phyloP scores from a whole-genome alignment of 805 yeast genomes.

The Ogataea paradorogensis region DNA sequence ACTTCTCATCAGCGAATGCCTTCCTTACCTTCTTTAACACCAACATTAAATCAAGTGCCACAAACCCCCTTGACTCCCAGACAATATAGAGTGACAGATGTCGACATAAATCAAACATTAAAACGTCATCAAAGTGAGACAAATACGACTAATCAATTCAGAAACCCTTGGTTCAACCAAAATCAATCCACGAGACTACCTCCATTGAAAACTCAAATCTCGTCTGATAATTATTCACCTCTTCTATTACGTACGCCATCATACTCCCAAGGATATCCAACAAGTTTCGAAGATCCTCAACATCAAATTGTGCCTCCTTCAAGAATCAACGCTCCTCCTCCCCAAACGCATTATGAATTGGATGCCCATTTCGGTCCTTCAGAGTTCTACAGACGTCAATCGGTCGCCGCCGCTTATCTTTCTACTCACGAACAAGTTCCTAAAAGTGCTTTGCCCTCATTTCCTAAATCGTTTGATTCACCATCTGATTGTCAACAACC shows the following conservation, averaged over 20 bases:
- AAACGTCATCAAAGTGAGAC: conserved; percentile 23
- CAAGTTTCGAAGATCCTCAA: conserved; percentile 27
- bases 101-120: conserved; percentile 15
- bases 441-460: conserved; percentile 16
- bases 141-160: conserved; percentile 13
- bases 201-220: conserved; percentile 11
- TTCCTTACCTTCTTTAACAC: conserved; percentile 15
- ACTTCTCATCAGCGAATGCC: conserved; percentile 23
- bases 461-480: conserved; percentile 5
- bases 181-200: conserved; percentile 15
- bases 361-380: conserved; percentile 13
- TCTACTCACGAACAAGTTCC: conserved; percentile 14
- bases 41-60: conserved; percentile 1
- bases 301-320: conserved; percentile 33
- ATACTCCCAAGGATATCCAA: conserved; percentile 24
- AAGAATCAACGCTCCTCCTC: conserved; percentile 32
- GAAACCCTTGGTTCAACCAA: conserved; percentile 23
- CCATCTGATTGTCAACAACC: conserved; percentile 1
- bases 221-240: conserved; percentile 14
- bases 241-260: conserved; percentile 14
- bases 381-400: conserved; percentile 29
- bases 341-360: conserved; percentile 14
- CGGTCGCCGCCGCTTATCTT: conserved; percentile 28
- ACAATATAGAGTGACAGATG: conserved; percentile 18
- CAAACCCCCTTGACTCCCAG: conserved; percentile 14